Evolutionary conservation across 495 filamentous ascomycete genomes (phyloP).

Genomic region (Barbatosphaeria neglecta): DNA sequence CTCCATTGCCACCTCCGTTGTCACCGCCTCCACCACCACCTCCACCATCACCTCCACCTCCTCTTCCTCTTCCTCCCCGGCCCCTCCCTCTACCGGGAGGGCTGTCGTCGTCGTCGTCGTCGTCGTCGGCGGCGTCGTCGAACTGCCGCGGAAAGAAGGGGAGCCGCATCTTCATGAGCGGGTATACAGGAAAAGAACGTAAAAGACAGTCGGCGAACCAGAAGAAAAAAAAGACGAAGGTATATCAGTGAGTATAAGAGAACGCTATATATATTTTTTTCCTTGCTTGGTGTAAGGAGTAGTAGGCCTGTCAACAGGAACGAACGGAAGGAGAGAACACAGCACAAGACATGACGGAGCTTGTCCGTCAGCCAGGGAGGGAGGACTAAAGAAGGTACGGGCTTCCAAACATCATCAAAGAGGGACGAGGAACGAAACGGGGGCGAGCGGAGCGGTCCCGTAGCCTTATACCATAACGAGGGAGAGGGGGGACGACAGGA

Average conservation of each 20-base stretch:
- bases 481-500: no score
- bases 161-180: constrained; percentile 5
- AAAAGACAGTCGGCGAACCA: constrained; percentile 3
- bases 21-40: not conserved
- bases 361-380: not conserved
- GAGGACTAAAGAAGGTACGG: not conserved
- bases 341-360: not conserved
- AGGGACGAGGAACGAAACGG: not conserved
- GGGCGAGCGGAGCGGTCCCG: not conserved
- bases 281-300: not conserved
- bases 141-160: not conserved
- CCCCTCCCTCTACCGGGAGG: not conserved
- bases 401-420: not conserved
- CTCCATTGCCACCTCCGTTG: not conserved
- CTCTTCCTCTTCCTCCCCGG: not conserved
- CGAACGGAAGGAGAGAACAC: not conserved
- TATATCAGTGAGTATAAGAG: not conserved
- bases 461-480: not conserved
- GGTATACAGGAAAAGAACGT: constrained; percentile 6
- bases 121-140: not conserved
- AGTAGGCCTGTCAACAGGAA: not conserved
- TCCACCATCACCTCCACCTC: no score
- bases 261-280: not conserved
- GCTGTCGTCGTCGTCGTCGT: not conserved
- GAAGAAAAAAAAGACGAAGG: constrained; percentile 8